Conservation (phyloP, 2,329 filamentous ascomycete species). For the Fusarium praegraminearum region DNA sequence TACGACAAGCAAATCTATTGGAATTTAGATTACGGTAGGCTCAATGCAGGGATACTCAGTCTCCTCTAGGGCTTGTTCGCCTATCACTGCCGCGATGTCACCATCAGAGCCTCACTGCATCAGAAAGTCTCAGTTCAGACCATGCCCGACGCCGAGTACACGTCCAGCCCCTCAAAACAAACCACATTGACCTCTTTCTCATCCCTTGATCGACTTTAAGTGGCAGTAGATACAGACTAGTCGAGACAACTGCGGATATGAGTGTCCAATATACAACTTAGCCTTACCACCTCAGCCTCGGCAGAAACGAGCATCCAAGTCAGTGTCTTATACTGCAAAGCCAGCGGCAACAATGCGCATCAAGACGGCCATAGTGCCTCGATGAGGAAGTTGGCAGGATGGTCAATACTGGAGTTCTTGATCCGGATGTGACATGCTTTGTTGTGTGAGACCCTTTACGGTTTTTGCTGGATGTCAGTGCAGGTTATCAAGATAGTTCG, state of each 20-base stretch:
- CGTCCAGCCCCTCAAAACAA: slow-evolving; percentile 13
- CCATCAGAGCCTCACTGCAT: neutral
- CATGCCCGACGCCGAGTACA: neutral
- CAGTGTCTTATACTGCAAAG: slow-evolving; percentile 1
- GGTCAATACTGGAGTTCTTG: slow-evolving; percentile 10
- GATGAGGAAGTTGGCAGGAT: slow-evolving; percentile 40
- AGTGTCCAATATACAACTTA: neutral
- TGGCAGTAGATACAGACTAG: slow-evolving; percentile 1
- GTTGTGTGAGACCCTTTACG: slow-evolving; percentile 19
- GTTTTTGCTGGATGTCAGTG: slow-evolving; percentile 18
- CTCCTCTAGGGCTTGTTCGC: neutral
- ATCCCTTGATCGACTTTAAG: neutral
- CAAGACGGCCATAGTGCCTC: slow-evolving; percentile 35
- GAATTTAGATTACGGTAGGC: slow-evolving; percentile 1
- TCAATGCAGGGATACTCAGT: neutral
- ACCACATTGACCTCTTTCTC: slow-evolving; percentile 28
- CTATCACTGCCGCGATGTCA: neutral
- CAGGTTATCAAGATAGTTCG: slow-evolving; percentile 20
- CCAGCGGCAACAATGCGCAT: slow-evolving; percentile 21
- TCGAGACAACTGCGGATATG: slow-evolving; percentile 2
- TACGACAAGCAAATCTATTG: slow-evolving; percentile 7
- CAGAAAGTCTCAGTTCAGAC: neutral
- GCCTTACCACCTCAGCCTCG: slow-evolving; percentile 4
- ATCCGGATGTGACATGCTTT: neutral
- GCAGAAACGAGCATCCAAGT: neutral